A percentile compares a stretch with the other conserved stretches of the same genome.
Conservation (phyloP, 148 eudicot species). For the Vaccinium myrtillus region DNA sequence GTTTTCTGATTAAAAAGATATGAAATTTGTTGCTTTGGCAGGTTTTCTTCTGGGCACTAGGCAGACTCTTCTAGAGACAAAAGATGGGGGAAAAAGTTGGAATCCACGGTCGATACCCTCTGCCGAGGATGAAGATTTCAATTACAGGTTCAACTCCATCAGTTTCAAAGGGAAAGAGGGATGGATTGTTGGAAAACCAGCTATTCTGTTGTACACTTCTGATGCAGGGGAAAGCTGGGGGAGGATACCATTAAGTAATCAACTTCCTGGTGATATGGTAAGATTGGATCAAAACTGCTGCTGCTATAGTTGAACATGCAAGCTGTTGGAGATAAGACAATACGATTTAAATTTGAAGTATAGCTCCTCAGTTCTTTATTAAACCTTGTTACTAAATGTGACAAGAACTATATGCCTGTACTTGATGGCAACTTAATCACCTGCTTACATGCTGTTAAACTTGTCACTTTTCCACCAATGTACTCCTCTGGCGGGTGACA, state of each 20-base stretch:
- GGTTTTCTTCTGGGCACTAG: constrained; percentile 95
- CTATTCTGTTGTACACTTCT: constrained; percentile 79
- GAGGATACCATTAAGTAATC: constrained; percentile 84
- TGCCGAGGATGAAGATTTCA: constrained; percentile 97
- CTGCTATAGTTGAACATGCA: background rate
- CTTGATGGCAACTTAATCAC: background rate
- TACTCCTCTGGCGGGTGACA: background rate
- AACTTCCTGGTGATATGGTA: constrained; percentile 98
- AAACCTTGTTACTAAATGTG: constrained; percentile 1
- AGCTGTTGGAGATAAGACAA: background rate
- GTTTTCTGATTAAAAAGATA: background rate
- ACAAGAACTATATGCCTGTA: background rate
- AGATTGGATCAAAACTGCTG: background rate
- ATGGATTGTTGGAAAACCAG: constrained; percentile 97
- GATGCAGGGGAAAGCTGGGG: constrained; percentile 91
- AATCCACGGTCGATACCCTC: constrained; percentile 72
- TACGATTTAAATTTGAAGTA: background rate
- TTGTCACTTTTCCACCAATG: background rate
- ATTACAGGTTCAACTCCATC: constrained; percentile 89
- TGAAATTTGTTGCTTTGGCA: constrained; percentile 36
- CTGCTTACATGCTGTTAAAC: background rate
- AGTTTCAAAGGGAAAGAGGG: constrained; percentile 95
- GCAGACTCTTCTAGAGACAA: constrained; percentile 93
- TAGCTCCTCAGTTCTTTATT: background rate
- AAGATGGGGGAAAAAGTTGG: constrained; percentile 89